A percentile compares a stretch with the other conserved stretches of the same genome.
Conservation (phyloP, 176 grass and related monocot species). For the Neostapfia colusana region DNA sequence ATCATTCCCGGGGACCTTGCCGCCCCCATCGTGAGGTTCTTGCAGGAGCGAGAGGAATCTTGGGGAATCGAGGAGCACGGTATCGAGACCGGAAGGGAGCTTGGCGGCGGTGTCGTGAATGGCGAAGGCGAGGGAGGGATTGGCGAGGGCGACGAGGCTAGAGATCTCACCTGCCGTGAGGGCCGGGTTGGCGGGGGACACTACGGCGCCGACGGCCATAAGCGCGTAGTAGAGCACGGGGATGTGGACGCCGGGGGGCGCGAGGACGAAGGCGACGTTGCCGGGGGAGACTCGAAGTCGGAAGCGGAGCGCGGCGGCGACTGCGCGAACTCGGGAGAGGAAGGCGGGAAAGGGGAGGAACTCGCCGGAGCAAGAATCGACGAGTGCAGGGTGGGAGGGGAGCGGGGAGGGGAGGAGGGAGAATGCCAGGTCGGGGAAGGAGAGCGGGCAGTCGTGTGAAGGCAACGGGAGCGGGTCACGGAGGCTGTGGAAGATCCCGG, state of each 20-base stretch:
- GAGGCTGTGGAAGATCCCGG: slow-evolving; percentile 56
- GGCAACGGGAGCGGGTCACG: slow-evolving; percentile 30
- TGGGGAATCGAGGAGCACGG: slow-evolving; percentile 42
- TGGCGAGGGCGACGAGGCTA: slow-evolving; percentile 40
- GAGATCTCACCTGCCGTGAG: slow-evolving; percentile 39
- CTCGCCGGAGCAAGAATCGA: slow-evolving; percentile 44
- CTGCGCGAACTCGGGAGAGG: slow-evolving; percentile 27
- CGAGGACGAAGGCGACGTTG: slow-evolving; percentile 53
- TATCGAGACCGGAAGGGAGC: slow-evolving; percentile 27
- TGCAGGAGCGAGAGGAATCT: slow-evolving; percentile 31
- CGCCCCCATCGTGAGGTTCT: neutral
- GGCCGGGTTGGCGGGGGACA: slow-evolving; percentile 54
- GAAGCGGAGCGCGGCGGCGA: slow-evolving; percentile 35
- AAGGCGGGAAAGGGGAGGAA: slow-evolving; percentile 27
- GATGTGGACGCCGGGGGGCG: slow-evolving; percentile 39
- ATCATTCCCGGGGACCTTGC: neutral
- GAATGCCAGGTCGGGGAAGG: slow-evolving; percentile 37
- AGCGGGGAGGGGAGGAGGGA: slow-evolving; percentile 52
- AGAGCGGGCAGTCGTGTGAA: slow-evolving; percentile 27
- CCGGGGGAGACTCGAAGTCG: slow-evolving; percentile 27
- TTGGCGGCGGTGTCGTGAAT: neutral
- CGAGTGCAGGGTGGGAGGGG: slow-evolving; percentile 35
- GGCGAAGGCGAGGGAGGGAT: slow-evolving; percentile 48
- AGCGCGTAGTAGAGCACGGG: slow-evolving; percentile 57
- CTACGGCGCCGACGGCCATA: slow-evolving; percentile 46